These are phyloP conservation scores for Trichoderma asperelloides DNA, from an alignment of 495 filamentous ascomycete species.

Conservation along the genomic window DNA sequence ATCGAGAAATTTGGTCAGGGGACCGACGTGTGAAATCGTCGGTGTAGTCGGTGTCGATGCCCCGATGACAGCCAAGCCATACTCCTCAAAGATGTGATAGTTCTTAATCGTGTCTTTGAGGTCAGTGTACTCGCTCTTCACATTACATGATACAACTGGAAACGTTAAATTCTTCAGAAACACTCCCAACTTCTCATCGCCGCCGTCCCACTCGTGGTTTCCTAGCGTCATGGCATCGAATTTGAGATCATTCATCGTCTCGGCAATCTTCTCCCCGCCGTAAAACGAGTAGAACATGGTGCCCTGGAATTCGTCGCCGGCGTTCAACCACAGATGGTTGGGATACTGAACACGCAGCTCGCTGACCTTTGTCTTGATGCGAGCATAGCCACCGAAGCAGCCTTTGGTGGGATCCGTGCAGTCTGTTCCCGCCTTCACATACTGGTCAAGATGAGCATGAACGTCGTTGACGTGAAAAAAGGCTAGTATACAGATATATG, in stretches of 20 bases:
- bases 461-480: constrained; percentile 58
- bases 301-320: constrained; percentile 53
- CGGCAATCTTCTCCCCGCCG: constrained; percentile 52
- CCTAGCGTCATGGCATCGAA: constrained; percentile 54
- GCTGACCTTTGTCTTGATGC: constrained; percentile 43
- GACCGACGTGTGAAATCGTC: constrained; percentile 40
- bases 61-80: constrained; percentile 47
- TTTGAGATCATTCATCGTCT: constrained; percentile 48
- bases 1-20: constrained; percentile 43
- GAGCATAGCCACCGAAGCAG: constrained; percentile 51
- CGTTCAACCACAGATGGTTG: constrained; percentile 47
- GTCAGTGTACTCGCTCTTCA: constrained; percentile 38
- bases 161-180: constrained; percentile 49
- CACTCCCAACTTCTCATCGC: constrained; percentile 40
- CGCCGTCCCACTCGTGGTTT: constrained; percentile 50
- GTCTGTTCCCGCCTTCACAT: constrained; percentile 44
- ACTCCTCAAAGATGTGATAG: constrained; percentile 46
- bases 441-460: constrained; percentile 51
- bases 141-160: constrained; percentile 48
- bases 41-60: constrained; percentile 47
- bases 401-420: constrained; percentile 40
- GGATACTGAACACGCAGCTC: constrained; percentile 39
- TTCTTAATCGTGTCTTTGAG: constrained; percentile 47
- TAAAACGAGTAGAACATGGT: constrained; percentile 52
- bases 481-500: constrained; percentile 11